A percentile compares a stretch with the other conserved stretches of the same genome.
phyloP scores from a whole-genome alignment of 2,329 filamentous ascomycete genomes.

The Pseudogymnoascus sp. region DNA sequence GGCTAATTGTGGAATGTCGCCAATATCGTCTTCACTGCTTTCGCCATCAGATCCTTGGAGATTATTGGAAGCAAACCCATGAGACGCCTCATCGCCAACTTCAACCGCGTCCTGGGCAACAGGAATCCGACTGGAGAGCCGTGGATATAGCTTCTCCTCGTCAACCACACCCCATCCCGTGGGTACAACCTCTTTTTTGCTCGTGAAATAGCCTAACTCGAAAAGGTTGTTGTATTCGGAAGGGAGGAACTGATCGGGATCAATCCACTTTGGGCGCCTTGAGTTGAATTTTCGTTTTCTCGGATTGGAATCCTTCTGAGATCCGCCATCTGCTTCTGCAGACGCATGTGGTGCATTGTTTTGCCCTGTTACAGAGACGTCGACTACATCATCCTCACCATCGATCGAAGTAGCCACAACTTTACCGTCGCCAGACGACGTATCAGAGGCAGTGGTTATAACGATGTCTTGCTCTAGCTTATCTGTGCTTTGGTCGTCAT shows the following conservation, averaged over 20 bases:
- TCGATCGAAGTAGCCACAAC: conserved; percentile 73
- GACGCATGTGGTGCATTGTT: conserved; percentile 20
- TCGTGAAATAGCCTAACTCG: conserved; percentile 60
- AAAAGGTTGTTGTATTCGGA: conserved; percentile 65
- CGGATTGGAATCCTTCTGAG: neutral
- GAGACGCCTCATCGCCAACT: conserved; percentile 21
- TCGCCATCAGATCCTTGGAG: conserved; percentile 43
- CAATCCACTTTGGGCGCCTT: conserved; percentile 45
- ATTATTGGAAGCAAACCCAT: conserved; percentile 36
- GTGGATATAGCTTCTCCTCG: conserved; percentile 48
- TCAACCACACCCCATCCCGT: conserved; percentile 62
- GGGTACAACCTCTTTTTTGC: conserved; percentile 50
- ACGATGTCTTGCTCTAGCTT: conserved; percentile 62
- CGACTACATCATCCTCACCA: conserved; percentile 84
- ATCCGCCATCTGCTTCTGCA: conserved; percentile 2
- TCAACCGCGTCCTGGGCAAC: conserved; percentile 12
- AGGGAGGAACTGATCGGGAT: conserved; percentile 51
- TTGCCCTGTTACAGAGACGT: conserved; percentile 75
- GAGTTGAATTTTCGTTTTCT: conserved; percentile 8
- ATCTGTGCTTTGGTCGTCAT: conserved; percentile 34
- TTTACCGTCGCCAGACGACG: conserved; percentile 60
- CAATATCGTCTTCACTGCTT: conserved; percentile 38
- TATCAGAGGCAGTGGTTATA: conserved; percentile 55
- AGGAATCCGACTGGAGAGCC: conserved; percentile 40
- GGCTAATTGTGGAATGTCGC: conserved; percentile 13